Conservation (phyloP, 306 rosid species). For the Sophora flavescens region DNA sequence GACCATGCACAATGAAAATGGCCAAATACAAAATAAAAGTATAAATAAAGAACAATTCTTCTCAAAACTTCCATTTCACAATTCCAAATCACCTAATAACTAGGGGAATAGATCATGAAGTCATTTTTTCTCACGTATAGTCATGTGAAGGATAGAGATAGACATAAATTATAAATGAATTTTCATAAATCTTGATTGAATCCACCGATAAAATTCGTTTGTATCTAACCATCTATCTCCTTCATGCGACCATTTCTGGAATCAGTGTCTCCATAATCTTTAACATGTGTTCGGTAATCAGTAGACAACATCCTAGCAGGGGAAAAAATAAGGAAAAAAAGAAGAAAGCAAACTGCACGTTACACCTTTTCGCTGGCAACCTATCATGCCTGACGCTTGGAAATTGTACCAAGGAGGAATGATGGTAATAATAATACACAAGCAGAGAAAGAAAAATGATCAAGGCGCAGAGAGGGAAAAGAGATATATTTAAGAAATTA, state of each 20-base stretch:
- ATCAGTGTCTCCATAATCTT: background rate
- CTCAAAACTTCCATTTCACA: background rate
- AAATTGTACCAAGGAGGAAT: background rate
- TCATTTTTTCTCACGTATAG: no score
- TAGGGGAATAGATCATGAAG: no score
- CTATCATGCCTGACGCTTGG: background rate
- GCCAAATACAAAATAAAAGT: background rate
- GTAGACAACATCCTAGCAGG: no score
- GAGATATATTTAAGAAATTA: background rate
- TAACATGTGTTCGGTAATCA: background rate
- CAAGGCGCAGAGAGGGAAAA: background rate
- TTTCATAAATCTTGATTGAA: no score
- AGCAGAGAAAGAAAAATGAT: background rate
- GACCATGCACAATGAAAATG: background rate
- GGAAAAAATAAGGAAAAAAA: no score
- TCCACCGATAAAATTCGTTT: no score
- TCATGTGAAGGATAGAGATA: no score
- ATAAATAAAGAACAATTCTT: background rate
- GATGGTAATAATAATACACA: background rate
- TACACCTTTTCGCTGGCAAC: background rate
- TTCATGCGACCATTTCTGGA: background rate
- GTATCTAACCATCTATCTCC: no score
- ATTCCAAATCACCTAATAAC: background rate
- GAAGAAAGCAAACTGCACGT: background rate
- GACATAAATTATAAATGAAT: no score